Conservation (phyloP, 805 yeast species). For the Spathaspora gorwiae region DNA sequence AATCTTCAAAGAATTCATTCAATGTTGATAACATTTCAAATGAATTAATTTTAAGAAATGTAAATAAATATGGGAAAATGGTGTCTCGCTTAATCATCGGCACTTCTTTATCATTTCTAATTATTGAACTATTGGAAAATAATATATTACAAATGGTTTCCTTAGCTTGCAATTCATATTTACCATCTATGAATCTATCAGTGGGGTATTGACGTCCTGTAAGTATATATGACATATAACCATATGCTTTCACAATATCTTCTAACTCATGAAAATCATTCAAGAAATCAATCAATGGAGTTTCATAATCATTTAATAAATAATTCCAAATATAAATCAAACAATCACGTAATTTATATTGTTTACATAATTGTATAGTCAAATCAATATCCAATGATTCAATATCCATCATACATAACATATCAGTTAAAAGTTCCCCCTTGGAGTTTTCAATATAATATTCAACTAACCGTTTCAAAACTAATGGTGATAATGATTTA, state of each 20-base stretch:
- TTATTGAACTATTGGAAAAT: conserved; percentile 51
- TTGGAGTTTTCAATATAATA: conserved; percentile 37
- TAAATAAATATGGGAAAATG: conserved; percentile 66
- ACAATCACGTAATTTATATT: conserved; percentile 56
- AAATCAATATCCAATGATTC: conserved; percentile 71
- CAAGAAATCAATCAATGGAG: conserved; percentile 66
- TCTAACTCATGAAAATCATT: conserved; percentile 18
- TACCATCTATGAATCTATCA: conserved; percentile 41
- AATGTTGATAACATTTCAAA: conserved; percentile 61
- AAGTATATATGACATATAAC: conserved; percentile 63
- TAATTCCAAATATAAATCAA: conserved; percentile 67
- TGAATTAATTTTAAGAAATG: conserved; percentile 52
- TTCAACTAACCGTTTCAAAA: conserved; percentile 59
- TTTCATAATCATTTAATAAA: conserved; percentile 61
- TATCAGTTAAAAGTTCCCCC: conserved; percentile 54
- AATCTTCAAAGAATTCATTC: conserved; percentile 82
- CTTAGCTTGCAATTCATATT: conserved; percentile 38
- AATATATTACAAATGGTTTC: conserved; percentile 49
- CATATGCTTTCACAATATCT: conserved; percentile 14
- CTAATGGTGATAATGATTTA: conserved; percentile 51
- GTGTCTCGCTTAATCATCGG: conserved; percentile 31
- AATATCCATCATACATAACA: conserved; percentile 67
- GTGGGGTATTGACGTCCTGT: conserved; percentile 83
- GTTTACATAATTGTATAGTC: conserved; percentile 58
- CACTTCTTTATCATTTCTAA: conserved; percentile 26